Base-by-base conservation (phyloP, 768 basidiomycete species). In the Lactifluus subvellereus region DNA sequence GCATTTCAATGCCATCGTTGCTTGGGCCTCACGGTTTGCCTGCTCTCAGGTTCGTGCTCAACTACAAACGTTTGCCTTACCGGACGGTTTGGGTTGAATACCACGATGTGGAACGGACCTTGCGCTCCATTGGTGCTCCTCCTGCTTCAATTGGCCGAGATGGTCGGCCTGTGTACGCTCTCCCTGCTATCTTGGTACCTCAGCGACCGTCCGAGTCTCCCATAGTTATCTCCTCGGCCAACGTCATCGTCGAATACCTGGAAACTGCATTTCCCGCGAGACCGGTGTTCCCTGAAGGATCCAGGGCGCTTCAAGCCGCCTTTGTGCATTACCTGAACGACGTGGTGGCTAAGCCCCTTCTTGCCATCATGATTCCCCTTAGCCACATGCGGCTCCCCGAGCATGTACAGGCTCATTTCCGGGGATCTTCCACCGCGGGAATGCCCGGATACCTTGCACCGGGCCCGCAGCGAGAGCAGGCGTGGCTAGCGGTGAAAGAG, bases 311-410 rank as follows among this genome's bases (percentile, higher is more conserved):
- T 48, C 87, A 91, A 61, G 76, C 80, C 7, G 77, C 87, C 40
- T 89, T 89, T 70, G 86, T 86, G 3, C 84, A 88, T 69, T 84
- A 84, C 70, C 76, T 90, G 58, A 81, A 87, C 61, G 84, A 88
- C 30, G 75, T 83, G 5, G 82, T 89, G 67, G 78, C 78, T 18
- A 83, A 84, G 69, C 87, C 86, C 0, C 78, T 90, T 14, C 76
- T 88, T 18, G 82, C 82, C 2, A 85, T 90, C 68, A 83, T 89
- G 80, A 76, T 89, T 0, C 88, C 88, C 1, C 71, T 87, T 49
- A 85, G 81, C 60, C 84, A 88, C 65, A 82, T 83, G 45, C 79
- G 81, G 4, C 75, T 89, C 5, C 82, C 84, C 1, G 77, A 79
- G 60, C 80, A 78, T 52, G 80, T 79, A 47, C 84, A 84, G 68